Evolutionary conservation across 495 filamentous ascomycete species (phyloP), one percentile per base, ranked within the genome.

Genomic region (Penicillium coffeae): DNA sequence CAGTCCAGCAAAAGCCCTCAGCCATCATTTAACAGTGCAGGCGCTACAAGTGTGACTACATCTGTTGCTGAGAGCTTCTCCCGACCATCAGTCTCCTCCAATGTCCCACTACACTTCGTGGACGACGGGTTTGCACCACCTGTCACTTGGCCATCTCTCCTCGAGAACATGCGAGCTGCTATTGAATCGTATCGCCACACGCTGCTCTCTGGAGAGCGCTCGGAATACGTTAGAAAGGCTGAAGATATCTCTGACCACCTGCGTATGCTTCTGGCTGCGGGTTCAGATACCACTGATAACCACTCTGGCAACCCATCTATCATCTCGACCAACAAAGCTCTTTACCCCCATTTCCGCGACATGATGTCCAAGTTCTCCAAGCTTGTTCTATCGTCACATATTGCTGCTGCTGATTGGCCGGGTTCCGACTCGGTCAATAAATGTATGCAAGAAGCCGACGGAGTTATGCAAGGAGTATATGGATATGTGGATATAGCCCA

Each of bases 361-460:
- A 96, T 96, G 86, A 98, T 98, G 93, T 97, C 93, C 4, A 88
- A 93, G 56, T 97, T 97, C 69, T 97, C 94, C 32, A 98, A 97
- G 66, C 76, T 98, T 32, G 94, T 98, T 18, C 81, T 98, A 27
- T 97, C 92, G 16, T 96, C 93, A n/a, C 93, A 97, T 64, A 95
- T 97, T 60, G 93, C 93, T 30, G 88, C 92, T 18, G 86, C 92
- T 21, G 93, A 97, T 65, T 96, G 87, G 82, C 89, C 90, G 16
- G 73, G 81, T 33, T 72, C 77, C 30, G 93, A 98, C 62, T 94
- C 92, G 2, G 85, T 89, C 48, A 79, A 90, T 38, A 98, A 98
- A 61, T 98, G 93, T 59, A 69, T 97, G 55, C 86, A 90, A 60
- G 94, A 98, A 71, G 94, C 93, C 4, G 92, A 97, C 53, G 93